Conservation (phyloP, 1,284 basidiomycete species). For the Paramarasmius palmivorus region DNA sequence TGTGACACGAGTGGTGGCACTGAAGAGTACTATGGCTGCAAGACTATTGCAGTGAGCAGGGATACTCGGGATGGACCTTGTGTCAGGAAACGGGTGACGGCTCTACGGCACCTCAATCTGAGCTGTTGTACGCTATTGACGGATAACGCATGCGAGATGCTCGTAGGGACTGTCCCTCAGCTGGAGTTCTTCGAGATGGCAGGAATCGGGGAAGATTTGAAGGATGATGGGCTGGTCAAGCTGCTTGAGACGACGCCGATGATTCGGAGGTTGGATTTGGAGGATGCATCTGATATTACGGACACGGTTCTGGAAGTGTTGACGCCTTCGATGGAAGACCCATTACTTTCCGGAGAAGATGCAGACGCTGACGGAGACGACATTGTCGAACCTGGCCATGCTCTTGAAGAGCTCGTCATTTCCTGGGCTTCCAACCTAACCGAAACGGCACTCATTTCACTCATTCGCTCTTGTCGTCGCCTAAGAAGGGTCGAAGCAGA, state of each 20-base stretch:
- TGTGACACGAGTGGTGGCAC: slow-evolving; percentile 36
- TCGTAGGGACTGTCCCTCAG: slow-evolving; percentile 71
- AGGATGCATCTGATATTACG: slow-evolving; percentile 76
- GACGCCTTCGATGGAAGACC: slow-evolving; percentile 45
- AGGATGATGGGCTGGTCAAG: slow-evolving; percentile 70
- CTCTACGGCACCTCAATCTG: slow-evolving; percentile 76
- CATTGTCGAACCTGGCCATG: slow-evolving; percentile 50
- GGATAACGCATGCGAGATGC: slow-evolving; percentile 68
- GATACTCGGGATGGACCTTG: slow-evolving; percentile 50
- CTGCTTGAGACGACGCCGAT: slow-evolving; percentile 71
- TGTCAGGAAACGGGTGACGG: slow-evolving; percentile 65
- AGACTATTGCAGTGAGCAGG: slow-evolving; percentile 48
- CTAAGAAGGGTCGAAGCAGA: slow-evolving; percentile 75
- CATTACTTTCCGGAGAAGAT: slow-evolving; percentile 3
- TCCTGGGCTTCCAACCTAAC: slow-evolving; percentile 68
- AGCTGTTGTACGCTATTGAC: slow-evolving; percentile 78
- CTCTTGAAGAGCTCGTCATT: slow-evolving; percentile 73
- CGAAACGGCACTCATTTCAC: slow-evolving; percentile 60
- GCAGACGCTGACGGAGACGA: slow-evolving; percentile 8
- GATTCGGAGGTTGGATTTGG: slow-evolving; percentile 81
- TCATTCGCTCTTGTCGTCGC: slow-evolving; percentile 65
- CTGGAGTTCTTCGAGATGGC: slow-evolving; percentile 86
- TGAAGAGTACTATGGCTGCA: slow-evolving; percentile 26
- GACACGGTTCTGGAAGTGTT: slow-evolving; percentile 71
- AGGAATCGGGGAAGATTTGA: slow-evolving; percentile 68